phyloP scores from a whole-genome alignment of 257 asterid species.

The Solanum rostratum region DNA sequence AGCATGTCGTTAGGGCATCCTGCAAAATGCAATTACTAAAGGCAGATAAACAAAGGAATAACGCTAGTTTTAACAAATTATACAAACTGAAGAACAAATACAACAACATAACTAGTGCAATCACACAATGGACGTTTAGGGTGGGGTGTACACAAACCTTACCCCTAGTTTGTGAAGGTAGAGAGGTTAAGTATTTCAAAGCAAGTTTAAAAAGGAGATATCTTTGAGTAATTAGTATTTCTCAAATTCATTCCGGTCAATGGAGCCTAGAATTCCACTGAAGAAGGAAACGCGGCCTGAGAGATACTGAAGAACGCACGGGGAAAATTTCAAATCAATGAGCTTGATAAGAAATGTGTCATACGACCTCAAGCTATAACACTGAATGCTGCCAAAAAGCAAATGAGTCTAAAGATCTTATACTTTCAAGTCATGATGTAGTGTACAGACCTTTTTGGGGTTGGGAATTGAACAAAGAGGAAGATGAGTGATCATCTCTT shows the following conservation, averaged over 20 bases:
- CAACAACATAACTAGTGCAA: too few species aligned
- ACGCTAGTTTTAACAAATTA: neutral
- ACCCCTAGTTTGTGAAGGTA: too few species aligned
- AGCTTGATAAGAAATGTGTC: neutral
- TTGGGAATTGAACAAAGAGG: conserved; percentile 86
- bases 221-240: too few species aligned
- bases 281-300: too few species aligned
- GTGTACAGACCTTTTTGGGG: conserved; percentile 64
- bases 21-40: neutral
- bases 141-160: too few species aligned
- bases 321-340: neutral
- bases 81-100: neutral
- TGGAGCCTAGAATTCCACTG: too few species aligned
- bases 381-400: neutral
- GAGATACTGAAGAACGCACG: neutral
- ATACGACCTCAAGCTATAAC: neutral
- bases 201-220: too few species aligned
- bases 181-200: too few species aligned
- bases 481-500: conserved; percentile 93
- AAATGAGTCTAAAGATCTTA: neutral
- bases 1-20: neutral
- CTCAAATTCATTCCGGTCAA: too few species aligned
- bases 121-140: too few species aligned
- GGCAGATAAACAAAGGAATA: neutral
- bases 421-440: neutral